Evolutionary conservation across 2,329 filamentous ascomycete genomes (phyloP), one percentile per base, ranked within the genome.

Genomic region (Juglanconis oblonga): DNA sequence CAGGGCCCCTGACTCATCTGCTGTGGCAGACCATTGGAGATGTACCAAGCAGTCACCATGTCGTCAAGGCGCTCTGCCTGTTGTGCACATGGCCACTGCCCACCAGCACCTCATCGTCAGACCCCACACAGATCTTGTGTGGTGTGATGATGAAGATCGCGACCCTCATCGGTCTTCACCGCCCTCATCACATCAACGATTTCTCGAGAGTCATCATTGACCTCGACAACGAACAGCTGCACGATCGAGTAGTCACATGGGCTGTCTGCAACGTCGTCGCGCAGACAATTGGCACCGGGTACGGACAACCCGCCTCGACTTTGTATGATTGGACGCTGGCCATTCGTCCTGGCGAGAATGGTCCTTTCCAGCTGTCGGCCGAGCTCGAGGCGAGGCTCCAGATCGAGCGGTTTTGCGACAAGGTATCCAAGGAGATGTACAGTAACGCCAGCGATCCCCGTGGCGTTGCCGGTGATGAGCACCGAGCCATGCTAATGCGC

Each of bases 101-200:
- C 0, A 91, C 88, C n/a, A 92, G 88, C 73, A 91, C 88, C 5
- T 92, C 89, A 1, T 88, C 88, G 5, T 87, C 87, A 7, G 91
- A 95, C 66, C 89, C 90, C 3, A 94, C 90, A 1, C 91, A 93
- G 70, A 92, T 91, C 71, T 77, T 93, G 17, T 88, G 88, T 66
- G 90, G 91, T 55, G 85, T 92, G 63, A 92, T 94, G 89, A 92
- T 94, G 85, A 92, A 93, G 75, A 86, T 90, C 29, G 91, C 91
- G 8, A 92, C 91, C 65, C 90, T 91, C 65, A 92, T 93, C 66
- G 90, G 91, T 24, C 79, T 95, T 56, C 90, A 95, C 69, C 84
- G 90, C 52, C 91, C 90, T 11, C 91, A 88, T 57, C 87, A 93
- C 71, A 90, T 90, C 49, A 89, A 93, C 71, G 91, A 94, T 72